These are phyloP conservation scores for Calonectria pseudoturangicola DNA, from an alignment of 2,329 filamentous ascomycete species.

Conservation along the genomic window DNA sequence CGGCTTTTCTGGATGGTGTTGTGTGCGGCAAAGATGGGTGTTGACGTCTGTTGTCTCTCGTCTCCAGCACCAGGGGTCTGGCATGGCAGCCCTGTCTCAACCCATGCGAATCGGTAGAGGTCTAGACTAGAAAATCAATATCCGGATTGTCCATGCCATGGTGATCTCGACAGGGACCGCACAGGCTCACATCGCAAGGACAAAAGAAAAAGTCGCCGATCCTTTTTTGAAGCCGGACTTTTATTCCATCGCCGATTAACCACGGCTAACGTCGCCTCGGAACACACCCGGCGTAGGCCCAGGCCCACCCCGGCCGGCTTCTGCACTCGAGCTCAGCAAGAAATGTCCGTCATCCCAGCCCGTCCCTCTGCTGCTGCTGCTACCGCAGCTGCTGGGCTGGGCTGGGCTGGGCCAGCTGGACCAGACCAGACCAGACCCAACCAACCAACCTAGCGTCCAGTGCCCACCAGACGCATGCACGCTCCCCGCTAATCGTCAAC, in stretches of 20 bases:
- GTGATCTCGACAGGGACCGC: neutral
- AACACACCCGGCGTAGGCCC: slow-evolving; percentile 46
- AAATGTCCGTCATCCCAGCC: slow-evolving; percentile 26
- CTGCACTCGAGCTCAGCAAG: slow-evolving; percentile 14
- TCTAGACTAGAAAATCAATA: slow-evolving; percentile 38
- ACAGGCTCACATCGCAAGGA: slow-evolving; percentile 4
- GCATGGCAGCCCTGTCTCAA: slow-evolving; percentile 19
- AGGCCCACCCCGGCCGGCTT: slow-evolving; percentile 20
- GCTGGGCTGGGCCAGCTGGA: too few species aligned
- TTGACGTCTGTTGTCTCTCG: neutral
- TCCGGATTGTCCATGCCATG: slow-evolving; percentile 34
- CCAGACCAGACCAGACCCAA: too few species aligned
- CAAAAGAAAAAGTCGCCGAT: slow-evolving; percentile 38
- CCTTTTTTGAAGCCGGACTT: slow-evolving; percentile 38
- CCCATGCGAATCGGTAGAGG: slow-evolving; percentile 2
- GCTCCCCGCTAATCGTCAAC: slow-evolving; percentile 36
- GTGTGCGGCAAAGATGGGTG: slow-evolving; percentile 1
- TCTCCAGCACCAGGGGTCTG: slow-evolving; percentile 11
- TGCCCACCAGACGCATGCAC: slow-evolving; percentile 29
- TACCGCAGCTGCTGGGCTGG: neutral
- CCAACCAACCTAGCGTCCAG: neutral
- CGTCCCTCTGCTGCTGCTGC: neutral
- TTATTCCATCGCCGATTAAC: slow-evolving; percentile 40
- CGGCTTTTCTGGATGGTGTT: slow-evolving; percentile 29
- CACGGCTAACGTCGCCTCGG: slow-evolving; percentile 36